Evolutionary conservation across 805 yeast genomes (phyloP).

Genomic region (Clavispora fructus): DNA sequence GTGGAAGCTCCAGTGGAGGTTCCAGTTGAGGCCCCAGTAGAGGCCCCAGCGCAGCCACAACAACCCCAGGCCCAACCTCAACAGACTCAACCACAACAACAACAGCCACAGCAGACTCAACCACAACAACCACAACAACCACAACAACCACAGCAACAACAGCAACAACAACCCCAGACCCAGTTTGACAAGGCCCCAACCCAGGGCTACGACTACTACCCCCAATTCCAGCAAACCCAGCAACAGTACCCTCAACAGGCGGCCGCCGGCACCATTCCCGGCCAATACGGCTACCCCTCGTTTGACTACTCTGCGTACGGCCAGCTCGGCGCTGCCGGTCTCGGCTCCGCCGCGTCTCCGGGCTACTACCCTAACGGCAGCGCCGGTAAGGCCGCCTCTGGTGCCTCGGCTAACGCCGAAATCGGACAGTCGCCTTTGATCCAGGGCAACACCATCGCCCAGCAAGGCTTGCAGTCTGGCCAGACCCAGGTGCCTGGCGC

Average conservation of each 20-base stretch:
- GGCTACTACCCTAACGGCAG: slow-evolving; percentile 20
- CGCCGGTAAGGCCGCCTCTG: slow-evolving; percentile 20
- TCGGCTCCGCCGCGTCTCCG: slow-evolving; percentile 12
- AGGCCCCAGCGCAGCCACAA: slow-evolving; percentile 21
- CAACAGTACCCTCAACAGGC: slow-evolving; percentile 40
- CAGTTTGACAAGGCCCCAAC: slow-evolving; percentile 11
- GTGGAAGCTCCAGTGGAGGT: too few relatives aligned
- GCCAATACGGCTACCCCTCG: slow-evolving; percentile 42
- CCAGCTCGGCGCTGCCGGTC: slow-evolving; percentile 16
- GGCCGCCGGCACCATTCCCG: slow-evolving; percentile 33
- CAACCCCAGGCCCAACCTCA: slow-evolving; percentile 21
- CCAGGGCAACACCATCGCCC: slow-evolving; percentile 16
- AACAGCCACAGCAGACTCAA: slow-evolving; percentile 1
- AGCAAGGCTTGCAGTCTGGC: slow-evolving; percentile 22
- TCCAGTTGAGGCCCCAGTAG: too few relatives aligned
- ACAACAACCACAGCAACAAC: slow-evolving; percentile 1
- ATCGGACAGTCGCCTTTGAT: slow-evolving; percentile 31
- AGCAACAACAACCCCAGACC: slow-evolving; percentile 8
- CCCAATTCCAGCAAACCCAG: slow-evolving; percentile 16
- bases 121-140: slow-evolving; percentile 12
- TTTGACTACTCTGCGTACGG: slow-evolving; percentile 38
- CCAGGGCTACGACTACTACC: slow-evolving; percentile 17
- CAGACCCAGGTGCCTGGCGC: slow-evolving; percentile 31
- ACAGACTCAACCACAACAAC: slow-evolving; percentile 2
- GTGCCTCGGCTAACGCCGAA: slow-evolving; percentile 20